Conservation (phyloP, 2,329 filamentous ascomycete species). For the Macrophomina tecta region DNA sequence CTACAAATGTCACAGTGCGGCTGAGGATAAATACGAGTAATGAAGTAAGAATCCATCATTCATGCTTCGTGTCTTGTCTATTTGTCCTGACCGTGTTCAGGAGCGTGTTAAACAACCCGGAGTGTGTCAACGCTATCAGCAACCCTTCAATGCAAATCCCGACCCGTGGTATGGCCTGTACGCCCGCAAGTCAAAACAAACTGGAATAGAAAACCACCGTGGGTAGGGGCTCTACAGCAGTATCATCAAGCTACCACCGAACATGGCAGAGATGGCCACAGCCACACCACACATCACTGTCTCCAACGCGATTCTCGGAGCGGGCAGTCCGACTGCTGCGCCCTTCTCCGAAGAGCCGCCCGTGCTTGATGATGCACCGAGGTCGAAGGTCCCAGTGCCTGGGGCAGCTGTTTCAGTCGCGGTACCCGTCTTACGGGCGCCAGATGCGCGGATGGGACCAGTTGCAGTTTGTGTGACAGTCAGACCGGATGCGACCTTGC, state of each 20-base stretch:
- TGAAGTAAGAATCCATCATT: background rate
- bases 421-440: background rate
- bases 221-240: constrained; percentile 10
- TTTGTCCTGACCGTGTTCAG: background rate
- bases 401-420: background rate
- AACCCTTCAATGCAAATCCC: background rate
- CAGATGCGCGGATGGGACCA: constrained; percentile 14
- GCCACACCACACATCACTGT: constrained; percentile 19
- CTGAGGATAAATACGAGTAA: background rate
- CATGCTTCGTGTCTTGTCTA: background rate
- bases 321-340: constrained; percentile 3
- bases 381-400: constrained; percentile 11
- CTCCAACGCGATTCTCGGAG: constrained; percentile 15
- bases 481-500: background rate
- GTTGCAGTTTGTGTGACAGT: constrained; percentile 25
- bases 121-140: background rate
- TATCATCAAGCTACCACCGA: constrained; percentile 25
- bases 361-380: constrained; percentile 4
- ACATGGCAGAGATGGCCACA: constrained; percentile 5
- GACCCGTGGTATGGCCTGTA: constrained; percentile 27
- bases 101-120: background rate
- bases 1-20: too few relatives aligned
- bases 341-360: background rate
- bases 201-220: background rate
- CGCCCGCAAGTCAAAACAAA: background rate